A percentile compares a stretch with the other conserved stretches of the same genome.
phyloP scores from a whole-genome alignment of 2,329 filamentous ascomycete genomes.

The Botrytis sinoallii region DNA sequence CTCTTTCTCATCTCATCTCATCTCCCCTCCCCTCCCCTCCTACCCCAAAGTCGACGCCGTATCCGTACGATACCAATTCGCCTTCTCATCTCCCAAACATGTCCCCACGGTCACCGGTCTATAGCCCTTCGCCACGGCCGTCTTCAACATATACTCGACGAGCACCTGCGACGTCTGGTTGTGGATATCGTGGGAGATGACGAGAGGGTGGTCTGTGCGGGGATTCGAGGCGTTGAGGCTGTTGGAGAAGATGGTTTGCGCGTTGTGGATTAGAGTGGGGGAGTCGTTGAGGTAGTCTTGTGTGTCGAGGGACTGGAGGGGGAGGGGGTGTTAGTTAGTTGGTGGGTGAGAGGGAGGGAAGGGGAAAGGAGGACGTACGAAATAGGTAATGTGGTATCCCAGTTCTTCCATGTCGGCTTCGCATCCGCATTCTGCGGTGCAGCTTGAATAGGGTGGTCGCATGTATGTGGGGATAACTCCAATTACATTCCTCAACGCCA shows the following conservation, averaged over 20 bases:
- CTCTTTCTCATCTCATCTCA: neutral
- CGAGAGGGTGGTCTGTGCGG: conserved; percentile 38
- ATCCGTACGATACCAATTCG: conserved; percentile 42
- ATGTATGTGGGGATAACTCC: conserved; percentile 55
- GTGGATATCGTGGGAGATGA: conserved; percentile 43
- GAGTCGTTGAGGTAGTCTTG: conserved; percentile 48
- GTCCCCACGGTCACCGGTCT: conserved; percentile 44
- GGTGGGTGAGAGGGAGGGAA: too few relatives aligned
- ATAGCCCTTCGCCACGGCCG: conserved; percentile 38
- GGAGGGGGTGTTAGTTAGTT: neutral
- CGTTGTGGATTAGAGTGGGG: conserved; percentile 44
- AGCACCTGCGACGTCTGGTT: conserved; percentile 35
- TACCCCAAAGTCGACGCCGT: neutral
- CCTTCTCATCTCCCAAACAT: conserved; percentile 42
- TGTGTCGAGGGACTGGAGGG: conserved; percentile 42
- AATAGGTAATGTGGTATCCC: conserved; percentile 49
- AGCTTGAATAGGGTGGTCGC: conserved; percentile 45
- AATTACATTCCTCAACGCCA: conserved; percentile 53
- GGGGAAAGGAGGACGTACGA: conserved; percentile 34
- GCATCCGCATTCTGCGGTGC: conserved; percentile 38
- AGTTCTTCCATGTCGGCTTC: conserved; percentile 40
- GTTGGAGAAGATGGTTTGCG: conserved; percentile 41
- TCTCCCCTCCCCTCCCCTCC: neutral
- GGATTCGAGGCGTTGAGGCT: conserved; percentile 16
- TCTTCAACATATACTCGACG: conserved; percentile 32